Percentiles rank a stretch among this genome's conserved stretches.
Conservation (phyloP, 306 rosid species). For the Sechiopsis laciniata region DNA sequence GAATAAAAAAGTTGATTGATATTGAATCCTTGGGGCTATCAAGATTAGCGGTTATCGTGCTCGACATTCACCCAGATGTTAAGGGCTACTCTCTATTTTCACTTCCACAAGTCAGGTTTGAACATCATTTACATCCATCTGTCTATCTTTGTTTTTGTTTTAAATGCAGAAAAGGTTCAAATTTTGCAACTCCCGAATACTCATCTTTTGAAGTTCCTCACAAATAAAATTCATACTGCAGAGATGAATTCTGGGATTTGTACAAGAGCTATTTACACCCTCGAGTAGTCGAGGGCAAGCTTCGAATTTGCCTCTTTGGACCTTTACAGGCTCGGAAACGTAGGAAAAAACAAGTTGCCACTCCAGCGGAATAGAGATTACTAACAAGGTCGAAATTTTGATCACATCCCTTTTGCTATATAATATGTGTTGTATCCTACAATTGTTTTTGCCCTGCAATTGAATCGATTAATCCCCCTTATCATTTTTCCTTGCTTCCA, state of each 20-base stretch:
- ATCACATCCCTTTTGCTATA: not conserved
- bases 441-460: not conserved
- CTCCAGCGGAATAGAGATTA: not conserved
- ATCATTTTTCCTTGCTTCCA: not conserved
- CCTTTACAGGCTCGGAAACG: conserved; percentile 38
- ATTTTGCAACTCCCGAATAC: not conserved
- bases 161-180: too few species aligned
- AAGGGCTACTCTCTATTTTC: conserved; percentile 81
- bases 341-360: conserved; percentile 26
- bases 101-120: conserved; percentile 97
- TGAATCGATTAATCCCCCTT: not conserved
- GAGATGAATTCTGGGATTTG: conserved; percentile 87
- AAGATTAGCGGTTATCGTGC: conserved; percentile 55
- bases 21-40: conserved; percentile 76
- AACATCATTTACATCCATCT: not conserved
- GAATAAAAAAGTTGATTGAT: conserved; percentile 85
- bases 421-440: conserved; percentile 2
- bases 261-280: conserved; percentile 67
- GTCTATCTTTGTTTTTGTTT: too few species aligned
- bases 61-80: conserved; percentile 69
- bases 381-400: not conserved
- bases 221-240: conserved; percentile 31
- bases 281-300: conserved; percentile 42
- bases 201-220: not conserved
- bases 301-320: conserved; percentile 64